A percentile compares a stretch with the other conserved stretches of the same genome.
Conservation (phyloP, 257 asterid genomes). For the Solanum dulcamara region DNA sequence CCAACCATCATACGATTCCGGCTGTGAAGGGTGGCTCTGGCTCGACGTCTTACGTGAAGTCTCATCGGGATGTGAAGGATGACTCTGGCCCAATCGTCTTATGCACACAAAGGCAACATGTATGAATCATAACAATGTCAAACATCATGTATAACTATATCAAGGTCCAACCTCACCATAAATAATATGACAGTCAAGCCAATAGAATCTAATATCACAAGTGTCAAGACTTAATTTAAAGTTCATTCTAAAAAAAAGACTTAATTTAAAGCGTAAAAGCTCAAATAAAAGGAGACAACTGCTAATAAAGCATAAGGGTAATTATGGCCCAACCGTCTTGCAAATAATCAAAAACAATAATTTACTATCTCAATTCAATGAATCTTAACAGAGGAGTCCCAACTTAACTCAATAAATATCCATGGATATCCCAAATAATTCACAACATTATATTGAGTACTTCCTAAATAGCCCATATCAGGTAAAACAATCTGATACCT, state of each 20-base stretch:
- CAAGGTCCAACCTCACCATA: background rate
- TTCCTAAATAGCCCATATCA: background rate
- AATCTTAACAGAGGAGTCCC: background rate
- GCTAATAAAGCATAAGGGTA: background rate
- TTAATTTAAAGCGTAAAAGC: background rate
- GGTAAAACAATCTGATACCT: background rate
- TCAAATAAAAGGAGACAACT: background rate
- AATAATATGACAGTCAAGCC: background rate
- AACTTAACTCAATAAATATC: background rate
- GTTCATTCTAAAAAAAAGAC: no score
- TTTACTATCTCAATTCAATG: background rate
- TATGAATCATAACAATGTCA: background rate
- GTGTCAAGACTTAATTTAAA: background rate
- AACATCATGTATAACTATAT: background rate
- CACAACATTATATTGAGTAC: background rate
- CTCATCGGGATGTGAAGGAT: background rate
- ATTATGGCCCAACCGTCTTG: background rate
- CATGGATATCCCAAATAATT: background rate
- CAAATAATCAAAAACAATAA: background rate
- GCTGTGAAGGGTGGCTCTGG: background rate
- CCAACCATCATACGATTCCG: background rate
- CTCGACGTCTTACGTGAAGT: background rate
- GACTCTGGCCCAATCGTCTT: background rate
- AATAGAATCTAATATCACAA: background rate
- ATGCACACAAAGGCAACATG: background rate